These are phyloP conservation scores for Alternaria incomplexa DNA, from an alignment of 2,329 filamentous ascomycete genomes.

Conservation along the genomic window DNA sequence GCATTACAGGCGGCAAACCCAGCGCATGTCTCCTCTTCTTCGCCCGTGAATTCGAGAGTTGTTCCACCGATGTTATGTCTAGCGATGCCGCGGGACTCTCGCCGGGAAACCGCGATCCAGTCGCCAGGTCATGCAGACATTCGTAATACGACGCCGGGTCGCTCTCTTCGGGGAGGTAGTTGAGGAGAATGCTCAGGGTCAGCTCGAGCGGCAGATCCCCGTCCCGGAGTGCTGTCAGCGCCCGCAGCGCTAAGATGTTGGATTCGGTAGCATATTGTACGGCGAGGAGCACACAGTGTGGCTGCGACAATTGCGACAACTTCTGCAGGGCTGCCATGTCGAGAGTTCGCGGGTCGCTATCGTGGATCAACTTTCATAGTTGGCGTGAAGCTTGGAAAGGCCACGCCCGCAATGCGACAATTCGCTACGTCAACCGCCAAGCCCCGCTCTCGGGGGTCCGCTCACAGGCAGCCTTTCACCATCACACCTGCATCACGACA, in stretches of 20 bases:
- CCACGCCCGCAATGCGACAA: conserved; percentile 16
- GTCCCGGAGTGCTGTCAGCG: conserved; percentile 63
- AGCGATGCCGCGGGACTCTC: conserved; percentile 47
- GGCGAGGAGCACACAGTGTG: conserved; percentile 75
- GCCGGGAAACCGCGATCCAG: conserved; percentile 55
- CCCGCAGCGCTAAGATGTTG: conserved; percentile 68
- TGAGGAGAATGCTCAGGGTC: conserved; percentile 74
- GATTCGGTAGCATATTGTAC: conserved; percentile 71
- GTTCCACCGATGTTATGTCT: conserved; percentile 63
- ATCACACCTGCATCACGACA: background rate
- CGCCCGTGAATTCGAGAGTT: conserved; percentile 68
- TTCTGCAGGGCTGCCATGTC: conserved; percentile 37
- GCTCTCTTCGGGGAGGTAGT: conserved; percentile 75
- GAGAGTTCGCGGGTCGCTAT: background rate
- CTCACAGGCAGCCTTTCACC: background rate
- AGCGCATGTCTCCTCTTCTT: conserved; percentile 69
- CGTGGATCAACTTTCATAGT: background rate
- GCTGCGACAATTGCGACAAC: conserved; percentile 60
- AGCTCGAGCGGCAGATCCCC: conserved; percentile 68
- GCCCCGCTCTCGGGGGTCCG: conserved; percentile 19
- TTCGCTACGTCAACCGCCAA: conserved; percentile 28
- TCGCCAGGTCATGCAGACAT: conserved; percentile 65
- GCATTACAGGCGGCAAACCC: conserved; percentile 64
- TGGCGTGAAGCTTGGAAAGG: conserved; percentile 3
- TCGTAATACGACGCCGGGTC: conserved; percentile 67